Conservation (phyloP, 1,284 basidiomycete genomes). For the Termitomyces sp. region DNA sequence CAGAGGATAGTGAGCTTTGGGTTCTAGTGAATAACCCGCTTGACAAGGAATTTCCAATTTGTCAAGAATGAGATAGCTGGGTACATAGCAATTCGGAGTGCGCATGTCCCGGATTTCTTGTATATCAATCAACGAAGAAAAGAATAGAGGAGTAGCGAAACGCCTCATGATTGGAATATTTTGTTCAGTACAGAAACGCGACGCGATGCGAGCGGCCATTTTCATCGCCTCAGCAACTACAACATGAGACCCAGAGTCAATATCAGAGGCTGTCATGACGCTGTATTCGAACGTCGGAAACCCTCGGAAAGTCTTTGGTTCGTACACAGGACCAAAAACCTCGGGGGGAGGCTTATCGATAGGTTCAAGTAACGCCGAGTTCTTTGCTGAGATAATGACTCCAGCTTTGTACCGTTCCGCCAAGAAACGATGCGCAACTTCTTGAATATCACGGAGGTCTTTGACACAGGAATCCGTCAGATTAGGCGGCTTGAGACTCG, state of each 20-base stretch:
- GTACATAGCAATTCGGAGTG: conserved; percentile 37
- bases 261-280: conserved; percentile 24
- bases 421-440: conserved; percentile 26
- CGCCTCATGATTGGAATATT: conserved; percentile 69
- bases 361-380: conserved; percentile 13
- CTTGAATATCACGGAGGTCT: conserved; percentile 37
- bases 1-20: conserved; percentile 66
- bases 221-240: conserved; percentile 86
- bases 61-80: conserved; percentile 28
- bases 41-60: conserved; percentile 29
- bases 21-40: conserved; percentile 44
- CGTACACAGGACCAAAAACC: conserved; percentile 23
- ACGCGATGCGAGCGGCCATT: conserved; percentile 74
- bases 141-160: conserved; percentile 33
- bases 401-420: conserved; percentile 21
- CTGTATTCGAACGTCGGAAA: conserved; percentile 53
- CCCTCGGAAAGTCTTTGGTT: conserved; percentile 45
- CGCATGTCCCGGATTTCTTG: conserved; percentile 37
- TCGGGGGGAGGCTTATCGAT: conserved; percentile 20
- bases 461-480: conserved; percentile 19
- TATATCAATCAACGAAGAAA: conserved; percentile 28
- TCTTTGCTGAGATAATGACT: conserved; percentile 16
- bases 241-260: conserved; percentile 38
- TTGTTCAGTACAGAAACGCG: conserved; percentile 62
- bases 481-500: conserved; percentile 1